Evolutionary conservation across 2,329 filamentous ascomycete genomes (phyloP).

Genomic region (Fusarium luffae): DNA sequence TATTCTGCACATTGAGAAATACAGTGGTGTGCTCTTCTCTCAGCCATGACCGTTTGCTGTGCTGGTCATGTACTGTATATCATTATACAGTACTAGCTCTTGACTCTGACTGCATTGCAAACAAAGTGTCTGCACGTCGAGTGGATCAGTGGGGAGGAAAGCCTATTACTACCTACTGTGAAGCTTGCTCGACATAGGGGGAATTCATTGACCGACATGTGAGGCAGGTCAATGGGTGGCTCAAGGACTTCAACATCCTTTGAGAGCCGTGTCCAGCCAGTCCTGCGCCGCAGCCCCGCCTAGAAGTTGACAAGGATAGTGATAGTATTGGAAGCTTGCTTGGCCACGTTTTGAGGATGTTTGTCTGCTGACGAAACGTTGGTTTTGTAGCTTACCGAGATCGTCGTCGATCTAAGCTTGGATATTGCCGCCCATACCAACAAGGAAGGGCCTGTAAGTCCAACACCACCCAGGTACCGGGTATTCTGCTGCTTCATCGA

Average conservation of each 20-base stretch:
- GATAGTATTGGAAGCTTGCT: constrained; percentile 20
- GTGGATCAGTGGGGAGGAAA: constrained; percentile 2
- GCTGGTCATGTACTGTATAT: constrained; percentile 8
- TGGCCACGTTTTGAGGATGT: constrained; percentile 24
- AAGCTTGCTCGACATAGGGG: constrained; percentile 5
- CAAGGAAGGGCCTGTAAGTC: constrained; percentile 5
- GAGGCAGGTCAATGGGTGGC: neutral
- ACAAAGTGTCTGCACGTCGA: constrained; percentile 18
- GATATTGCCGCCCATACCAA: constrained; percentile 7
- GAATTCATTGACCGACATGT: neutral
- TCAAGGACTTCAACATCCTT: neutral
- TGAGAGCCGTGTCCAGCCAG: neutral
- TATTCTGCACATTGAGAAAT: constrained; percentile 15
- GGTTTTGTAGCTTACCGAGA: constrained; percentile 4
- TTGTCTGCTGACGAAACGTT: constrained; percentile 33
- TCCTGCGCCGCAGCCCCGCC: neutral
- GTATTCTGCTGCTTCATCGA: constrained; percentile 2
- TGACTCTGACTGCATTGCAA: constrained; percentile 6
- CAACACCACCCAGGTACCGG: constrained; percentile 24
- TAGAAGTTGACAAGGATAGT: neutral
- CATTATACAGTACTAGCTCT: constrained; percentile 1
- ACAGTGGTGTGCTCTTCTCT: constrained; percentile 6
- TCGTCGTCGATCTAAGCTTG: constrained; percentile 8
- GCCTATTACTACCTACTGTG: neutral
- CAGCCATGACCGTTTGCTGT: constrained; percentile 8